Conservation (phyloP, 805 yeast genomes). For the Spathaspora sp. region DNA sequence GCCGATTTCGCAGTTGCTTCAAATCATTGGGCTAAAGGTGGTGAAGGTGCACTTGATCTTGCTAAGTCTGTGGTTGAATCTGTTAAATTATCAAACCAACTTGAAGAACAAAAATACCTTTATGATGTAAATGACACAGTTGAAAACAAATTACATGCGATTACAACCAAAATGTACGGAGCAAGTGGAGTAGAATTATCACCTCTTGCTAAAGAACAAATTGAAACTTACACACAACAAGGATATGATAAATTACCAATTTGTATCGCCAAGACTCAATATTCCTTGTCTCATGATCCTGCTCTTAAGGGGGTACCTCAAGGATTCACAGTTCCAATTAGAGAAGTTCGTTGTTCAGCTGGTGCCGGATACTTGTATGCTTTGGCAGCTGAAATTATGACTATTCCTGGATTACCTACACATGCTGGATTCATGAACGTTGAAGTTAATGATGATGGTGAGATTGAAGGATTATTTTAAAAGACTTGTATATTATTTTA, state of each 20-base stretch:
- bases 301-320: constrained; percentile 90
- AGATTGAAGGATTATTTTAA: constrained; percentile 89
- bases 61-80: constrained; percentile 84
- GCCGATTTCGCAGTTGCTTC: constrained; percentile 88
- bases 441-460: constrained; percentile 86
- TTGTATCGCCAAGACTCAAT: constrained; percentile 97
- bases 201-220: constrained; percentile 76
- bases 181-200: constrained; percentile 80
- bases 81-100: constrained; percentile 33
- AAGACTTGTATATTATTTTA: neutral
- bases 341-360: constrained; percentile 89
- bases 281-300: constrained; percentile 93
- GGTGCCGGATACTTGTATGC: constrained; percentile 98
- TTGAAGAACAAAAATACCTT: constrained; percentile 46
- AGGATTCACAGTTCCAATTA: constrained; percentile 89
- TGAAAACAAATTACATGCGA: constrained; percentile 72
- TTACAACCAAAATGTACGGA: constrained; percentile 90
- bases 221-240: constrained; percentile 76
- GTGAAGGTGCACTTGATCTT: constrained; percentile 78
- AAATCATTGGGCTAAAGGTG: constrained; percentile 96
- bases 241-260: constrained; percentile 90
- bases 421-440: constrained; percentile 97
- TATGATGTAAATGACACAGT: constrained; percentile 71
- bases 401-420: constrained; percentile 96
- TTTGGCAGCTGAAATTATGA: constrained; percentile 93